Conservation (phyloP, 345 rosid genomes). For the Streptanthus diversifolius region DNA sequence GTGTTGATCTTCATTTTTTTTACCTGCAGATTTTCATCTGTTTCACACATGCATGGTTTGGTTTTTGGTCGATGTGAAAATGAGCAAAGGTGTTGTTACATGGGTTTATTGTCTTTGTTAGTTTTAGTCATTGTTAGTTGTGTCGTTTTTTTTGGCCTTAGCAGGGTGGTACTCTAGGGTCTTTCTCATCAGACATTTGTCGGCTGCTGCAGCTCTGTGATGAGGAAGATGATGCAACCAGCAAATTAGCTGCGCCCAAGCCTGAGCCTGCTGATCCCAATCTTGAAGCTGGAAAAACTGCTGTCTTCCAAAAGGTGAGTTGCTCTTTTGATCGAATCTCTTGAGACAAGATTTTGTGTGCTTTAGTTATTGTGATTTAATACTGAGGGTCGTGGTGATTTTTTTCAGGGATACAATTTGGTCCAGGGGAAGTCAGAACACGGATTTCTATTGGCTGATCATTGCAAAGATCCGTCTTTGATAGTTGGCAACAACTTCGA, state of each 20-base stretch:
- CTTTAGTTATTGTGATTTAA: background rate
- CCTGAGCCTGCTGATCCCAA: constrained; percentile 75
- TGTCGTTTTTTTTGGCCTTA: background rate
- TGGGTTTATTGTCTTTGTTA: background rate
- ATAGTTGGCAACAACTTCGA: constrained; percentile 43
- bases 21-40: background rate
- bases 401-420: constrained; percentile 50
- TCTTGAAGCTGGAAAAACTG: constrained; percentile 46
- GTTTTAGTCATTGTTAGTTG: background rate
- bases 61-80: background rate
- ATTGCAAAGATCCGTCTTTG: constrained; percentile 51
- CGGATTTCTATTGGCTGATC: constrained; percentile 47
- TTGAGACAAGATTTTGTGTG: background rate
- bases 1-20: background rate
- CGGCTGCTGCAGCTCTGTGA: constrained; percentile 85
- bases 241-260: constrained; percentile 78
- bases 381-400: constrained; percentile 7
- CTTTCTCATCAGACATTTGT: constrained; percentile 87
- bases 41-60: constrained; percentile 2
- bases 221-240: constrained; percentile 98
- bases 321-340: background rate
- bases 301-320: constrained; percentile 60
- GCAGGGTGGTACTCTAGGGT: constrained; percentile 80
- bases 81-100: background rate
- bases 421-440: constrained; percentile 60